A percentile compares a stretch with the other conserved stretches of the same genome.
Conservation (phyloP, 441 rosid species). For the Pelargonium australe region DNA sequence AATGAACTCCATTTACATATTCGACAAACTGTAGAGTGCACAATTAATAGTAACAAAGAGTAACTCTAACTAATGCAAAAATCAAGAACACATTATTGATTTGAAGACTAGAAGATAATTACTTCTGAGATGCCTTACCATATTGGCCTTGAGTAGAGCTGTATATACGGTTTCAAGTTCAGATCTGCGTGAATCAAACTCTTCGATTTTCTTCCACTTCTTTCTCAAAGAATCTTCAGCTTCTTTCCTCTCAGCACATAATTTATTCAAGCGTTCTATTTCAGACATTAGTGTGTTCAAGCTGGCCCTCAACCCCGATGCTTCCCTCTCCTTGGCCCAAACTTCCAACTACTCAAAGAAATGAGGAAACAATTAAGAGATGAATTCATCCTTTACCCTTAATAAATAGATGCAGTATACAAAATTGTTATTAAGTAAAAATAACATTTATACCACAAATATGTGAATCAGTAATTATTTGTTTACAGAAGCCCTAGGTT, state of each 20-base stretch:
- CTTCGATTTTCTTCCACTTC: slow-evolving; percentile 97
- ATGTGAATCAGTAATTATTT: too few relatives aligned
- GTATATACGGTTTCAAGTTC: slow-evolving; percentile 82
- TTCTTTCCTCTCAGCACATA: slow-evolving; percentile 94
- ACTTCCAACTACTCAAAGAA: slow-evolving; percentile 63
- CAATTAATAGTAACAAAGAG: too few relatives aligned
- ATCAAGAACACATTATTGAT: too few relatives aligned
- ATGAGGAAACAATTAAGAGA: slow-evolving; percentile 17
- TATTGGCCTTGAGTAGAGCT: slow-evolving; percentile 74
- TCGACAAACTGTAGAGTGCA: too few relatives aligned
- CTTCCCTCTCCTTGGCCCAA: slow-evolving; percentile 95
- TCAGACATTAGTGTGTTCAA: slow-evolving; percentile 77
- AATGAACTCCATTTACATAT: not conserved
- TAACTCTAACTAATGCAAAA: too few relatives aligned
- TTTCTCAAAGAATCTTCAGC: slow-evolving; percentile 82
- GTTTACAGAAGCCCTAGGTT: too few relatives aligned
- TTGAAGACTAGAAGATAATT: not conserved
- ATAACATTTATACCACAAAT: not conserved
- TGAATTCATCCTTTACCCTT: not conserved
- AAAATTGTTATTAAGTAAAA: not conserved
- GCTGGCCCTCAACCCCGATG: slow-evolving; percentile 81
- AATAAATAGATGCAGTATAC: not conserved
- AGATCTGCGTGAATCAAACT: slow-evolving; percentile 86
- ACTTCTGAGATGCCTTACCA: slow-evolving; percentile 40
- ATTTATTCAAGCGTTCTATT: slow-evolving; percentile 67